Conservation (phyloP, 2,329 filamentous ascomycete species). For the Cladorrhinum sp. region DNA sequence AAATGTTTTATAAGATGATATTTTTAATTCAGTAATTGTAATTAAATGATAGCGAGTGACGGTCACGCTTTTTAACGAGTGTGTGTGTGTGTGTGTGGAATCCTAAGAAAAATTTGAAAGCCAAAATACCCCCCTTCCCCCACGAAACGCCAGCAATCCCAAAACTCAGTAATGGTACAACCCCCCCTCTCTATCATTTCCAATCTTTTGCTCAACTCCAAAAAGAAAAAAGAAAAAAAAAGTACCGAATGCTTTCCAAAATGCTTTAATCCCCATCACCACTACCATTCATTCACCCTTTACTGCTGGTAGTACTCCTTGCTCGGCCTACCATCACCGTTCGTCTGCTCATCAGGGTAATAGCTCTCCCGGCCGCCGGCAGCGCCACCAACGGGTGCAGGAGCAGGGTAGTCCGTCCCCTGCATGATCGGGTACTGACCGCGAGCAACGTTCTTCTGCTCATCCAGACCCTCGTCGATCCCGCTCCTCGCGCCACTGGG, state of each 20-base stretch:
- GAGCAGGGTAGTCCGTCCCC: not conserved
- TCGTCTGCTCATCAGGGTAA: not conserved
- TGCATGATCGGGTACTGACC: slow-evolving; percentile 7
- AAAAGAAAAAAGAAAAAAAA: not conserved
- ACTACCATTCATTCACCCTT: not conserved
- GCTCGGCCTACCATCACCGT: not conserved
- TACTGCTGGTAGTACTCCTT: slow-evolving; percentile 5
- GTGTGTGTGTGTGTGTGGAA: no score
- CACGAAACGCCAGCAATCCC: no score
- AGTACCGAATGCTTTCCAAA: not conserved
- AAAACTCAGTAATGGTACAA: no score
- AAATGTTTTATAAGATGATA: no score
- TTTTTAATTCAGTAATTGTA: no score
- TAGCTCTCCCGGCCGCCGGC: not conserved
- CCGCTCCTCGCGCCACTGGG: not conserved
- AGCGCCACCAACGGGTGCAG: not conserved
- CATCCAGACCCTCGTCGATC: not conserved
- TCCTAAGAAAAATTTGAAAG: no score
- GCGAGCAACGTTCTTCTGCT: slow-evolving; percentile 3
- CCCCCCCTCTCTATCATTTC: no score
- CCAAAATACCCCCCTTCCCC: no score
- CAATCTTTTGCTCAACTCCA: not conserved
- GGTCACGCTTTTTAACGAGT: no score
- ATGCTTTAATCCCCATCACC: not conserved
- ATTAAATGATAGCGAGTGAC: no score